Conservation (phyloP, 2,329 filamentous ascomycete species). For the Neonectria neomacrospora region DNA sequence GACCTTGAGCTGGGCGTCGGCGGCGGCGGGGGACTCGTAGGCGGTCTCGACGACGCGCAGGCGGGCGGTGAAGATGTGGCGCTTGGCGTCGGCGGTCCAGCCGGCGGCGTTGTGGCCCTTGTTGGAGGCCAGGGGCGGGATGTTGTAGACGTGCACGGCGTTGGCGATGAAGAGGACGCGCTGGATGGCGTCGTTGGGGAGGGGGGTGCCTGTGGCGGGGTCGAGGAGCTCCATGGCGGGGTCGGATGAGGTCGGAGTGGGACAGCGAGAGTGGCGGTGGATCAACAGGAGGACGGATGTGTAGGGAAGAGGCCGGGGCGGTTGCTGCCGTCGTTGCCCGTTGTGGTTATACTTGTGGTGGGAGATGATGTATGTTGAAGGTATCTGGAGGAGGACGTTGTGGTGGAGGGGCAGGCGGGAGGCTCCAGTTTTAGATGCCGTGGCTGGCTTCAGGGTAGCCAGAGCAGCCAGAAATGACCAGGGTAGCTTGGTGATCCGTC, state of each 20-base stretch:
- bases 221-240: conserved; percentile 71
- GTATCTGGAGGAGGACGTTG: conserved; percentile 8
- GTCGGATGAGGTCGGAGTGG: neutral
- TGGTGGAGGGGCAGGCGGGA: conserved; percentile 19
- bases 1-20: conserved; percentile 70
- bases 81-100: conserved; percentile 78
- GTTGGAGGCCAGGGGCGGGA: conserved; percentile 81
- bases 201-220: conserved; percentile 74
- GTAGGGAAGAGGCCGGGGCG: too few species aligned
- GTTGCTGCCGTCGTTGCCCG: neutral
- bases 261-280: neutral
- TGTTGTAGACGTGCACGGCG: conserved; percentile 86
- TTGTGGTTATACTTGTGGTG: neutral
- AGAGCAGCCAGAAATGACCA: conserved; percentile 8
- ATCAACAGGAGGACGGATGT: neutral
- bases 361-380: neutral
- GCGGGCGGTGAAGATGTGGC: conserved; percentile 87
- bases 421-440: neutral
- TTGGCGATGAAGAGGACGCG: conserved; percentile 82
- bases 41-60: conserved; percentile 83
- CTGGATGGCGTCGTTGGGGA: conserved; percentile 83
- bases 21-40: conserved; percentile 52
- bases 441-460: neutral
- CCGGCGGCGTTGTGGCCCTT: conserved; percentile 81
- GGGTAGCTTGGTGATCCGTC: conserved; percentile 32